Conservation (phyloP, 1,139 yeast genomes). For the Candida tropicalis region DNA sequence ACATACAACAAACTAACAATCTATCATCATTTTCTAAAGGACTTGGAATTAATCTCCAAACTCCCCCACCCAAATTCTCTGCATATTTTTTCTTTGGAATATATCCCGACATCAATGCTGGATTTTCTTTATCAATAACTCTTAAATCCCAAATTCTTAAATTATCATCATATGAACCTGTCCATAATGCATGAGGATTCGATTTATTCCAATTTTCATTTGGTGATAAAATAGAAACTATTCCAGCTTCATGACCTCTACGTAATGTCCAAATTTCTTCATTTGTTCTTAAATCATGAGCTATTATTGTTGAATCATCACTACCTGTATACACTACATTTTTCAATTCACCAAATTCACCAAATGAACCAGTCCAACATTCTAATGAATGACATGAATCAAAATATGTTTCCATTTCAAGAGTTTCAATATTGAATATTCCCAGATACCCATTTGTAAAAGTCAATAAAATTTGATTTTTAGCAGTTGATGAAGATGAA, state of each 20-base stretch:
- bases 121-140: slow-evolving; percentile 42
- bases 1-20: slow-evolving; percentile 87
- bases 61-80: slow-evolving; percentile 83
- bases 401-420: slow-evolving; percentile 18
- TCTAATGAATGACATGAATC: slow-evolving; percentile 61
- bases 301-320: slow-evolving; percentile 77
- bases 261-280: slow-evolving; percentile 56
- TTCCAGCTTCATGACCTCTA: slow-evolving; percentile 82
- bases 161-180: slow-evolving; percentile 91
- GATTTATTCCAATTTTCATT: slow-evolving; percentile 40
- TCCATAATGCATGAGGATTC: slow-evolving; percentile 64
- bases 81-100: slow-evolving; percentile 48
- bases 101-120: slow-evolving; percentile 45
- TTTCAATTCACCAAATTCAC: slow-evolving; percentile 53
- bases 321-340: slow-evolving; percentile 85
- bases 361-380: slow-evolving; percentile 89
- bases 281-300: slow-evolving; percentile 66
- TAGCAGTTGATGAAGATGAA: slow-evolving; percentile 20
- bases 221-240: slow-evolving; percentile 70
- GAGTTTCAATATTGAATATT: slow-evolving; percentile 28
- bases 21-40: slow-evolving; percentile 51
- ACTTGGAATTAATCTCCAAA: slow-evolving; percentile 83
- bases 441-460: slow-evolving; percentile 60
- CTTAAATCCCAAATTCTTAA: slow-evolving; percentile 72
- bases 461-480: slow-evolving; percentile 44